Percentiles rank a stretch among this genome's conserved stretches.
phyloP scores from a whole-genome alignment of 2,329 filamentous ascomycete species.

The Clarireedia hainanense region DNA sequence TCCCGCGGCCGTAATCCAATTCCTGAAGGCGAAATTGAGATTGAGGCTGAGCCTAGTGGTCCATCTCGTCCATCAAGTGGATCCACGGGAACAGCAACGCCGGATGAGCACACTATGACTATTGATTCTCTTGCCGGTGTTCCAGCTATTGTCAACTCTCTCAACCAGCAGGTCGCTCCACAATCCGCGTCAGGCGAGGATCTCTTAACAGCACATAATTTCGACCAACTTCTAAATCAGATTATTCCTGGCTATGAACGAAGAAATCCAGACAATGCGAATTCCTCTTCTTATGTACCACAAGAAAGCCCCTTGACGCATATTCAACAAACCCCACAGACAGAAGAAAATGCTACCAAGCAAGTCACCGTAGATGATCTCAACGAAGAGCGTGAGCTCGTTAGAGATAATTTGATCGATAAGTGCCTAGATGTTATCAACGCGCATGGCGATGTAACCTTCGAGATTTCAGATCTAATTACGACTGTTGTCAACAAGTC shows the following conservation, averaged over 20 bases:
- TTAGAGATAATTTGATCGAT: constrained; percentile 75
- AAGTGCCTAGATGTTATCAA: constrained; percentile 85
- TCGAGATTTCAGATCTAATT: constrained; percentile 85
- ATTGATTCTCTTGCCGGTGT: constrained; percentile 12
- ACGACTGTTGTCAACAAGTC: constrained; percentile 58
- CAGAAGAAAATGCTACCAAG: constrained; percentile 9
- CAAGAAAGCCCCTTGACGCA: constrained; percentile 2
- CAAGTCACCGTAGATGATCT: constrained; percentile 66
- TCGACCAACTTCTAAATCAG: constrained; percentile 17
- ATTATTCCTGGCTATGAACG: constrained; percentile 6
- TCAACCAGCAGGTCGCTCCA: constrained; percentile 12
- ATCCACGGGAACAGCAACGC: constrained; percentile 23
- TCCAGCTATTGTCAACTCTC: constrained; percentile 13
- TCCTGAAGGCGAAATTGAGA: constrained; percentile 48
- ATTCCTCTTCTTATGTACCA: constrained; percentile 1
- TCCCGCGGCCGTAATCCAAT: constrained; percentile 62
- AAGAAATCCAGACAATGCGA: neutral
- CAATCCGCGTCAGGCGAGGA: constrained; percentile 1
- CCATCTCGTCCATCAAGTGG: constrained; percentile 15
- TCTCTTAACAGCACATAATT: constrained; percentile 9
- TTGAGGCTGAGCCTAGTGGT: constrained; percentile 20
- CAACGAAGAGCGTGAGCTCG: constrained; percentile 62
- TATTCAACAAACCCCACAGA: constrained; percentile 4
- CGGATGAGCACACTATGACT: constrained; percentile 22
- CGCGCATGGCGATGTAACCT: constrained; percentile 78